phyloP scores from a whole-genome alignment of 176 grass and related monocot genomes.

The Thalia dealbata region DNA sequence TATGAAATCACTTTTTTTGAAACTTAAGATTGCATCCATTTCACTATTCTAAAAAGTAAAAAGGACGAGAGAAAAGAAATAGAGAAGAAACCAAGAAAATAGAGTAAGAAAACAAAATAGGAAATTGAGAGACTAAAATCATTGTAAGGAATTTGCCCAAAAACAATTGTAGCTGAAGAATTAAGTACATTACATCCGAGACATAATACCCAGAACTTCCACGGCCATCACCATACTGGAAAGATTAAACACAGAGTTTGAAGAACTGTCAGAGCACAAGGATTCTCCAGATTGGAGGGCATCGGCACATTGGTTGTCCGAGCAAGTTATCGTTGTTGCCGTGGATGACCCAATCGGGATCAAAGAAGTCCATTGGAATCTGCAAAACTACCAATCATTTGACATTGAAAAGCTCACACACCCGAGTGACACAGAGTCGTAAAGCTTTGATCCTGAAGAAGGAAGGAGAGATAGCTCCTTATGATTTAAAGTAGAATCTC shows the following conservation, averaged over 20 bases:
- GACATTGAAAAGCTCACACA: too few relatives aligned
- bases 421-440: too few relatives aligned
- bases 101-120: too few relatives aligned
- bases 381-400: slow-evolving; percentile 19
- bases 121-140: too few relatives aligned
- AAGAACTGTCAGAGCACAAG: slow-evolving; percentile 37
- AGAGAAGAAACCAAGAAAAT: too few relatives aligned
- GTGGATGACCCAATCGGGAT: slow-evolving; percentile 61
- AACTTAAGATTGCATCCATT: too few relatives aligned
- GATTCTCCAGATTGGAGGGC: slow-evolving; percentile 75
- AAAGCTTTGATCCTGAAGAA: too few relatives aligned
- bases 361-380: slow-evolving; percentile 75
- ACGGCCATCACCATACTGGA: slow-evolving; percentile 90
- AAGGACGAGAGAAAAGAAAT: too few relatives aligned
- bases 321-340: slow-evolving; percentile 48
- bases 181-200: slow-evolving; percentile 79
- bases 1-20: too few relatives aligned
- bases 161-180: slow-evolving; percentile 80
- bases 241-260: slow-evolving; percentile 57
- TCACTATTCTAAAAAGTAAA: too few relatives aligned
- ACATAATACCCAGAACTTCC: slow-evolving; percentile 85
- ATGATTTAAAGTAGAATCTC: too few relatives aligned
- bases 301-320: slow-evolving; percentile 62
- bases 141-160: slow-evolving; percentile 38
- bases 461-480: too few relatives aligned